phyloP scores from a whole-genome alignment of 768 basidiomycete species.

The Kwoniella dendrophila region DNA sequence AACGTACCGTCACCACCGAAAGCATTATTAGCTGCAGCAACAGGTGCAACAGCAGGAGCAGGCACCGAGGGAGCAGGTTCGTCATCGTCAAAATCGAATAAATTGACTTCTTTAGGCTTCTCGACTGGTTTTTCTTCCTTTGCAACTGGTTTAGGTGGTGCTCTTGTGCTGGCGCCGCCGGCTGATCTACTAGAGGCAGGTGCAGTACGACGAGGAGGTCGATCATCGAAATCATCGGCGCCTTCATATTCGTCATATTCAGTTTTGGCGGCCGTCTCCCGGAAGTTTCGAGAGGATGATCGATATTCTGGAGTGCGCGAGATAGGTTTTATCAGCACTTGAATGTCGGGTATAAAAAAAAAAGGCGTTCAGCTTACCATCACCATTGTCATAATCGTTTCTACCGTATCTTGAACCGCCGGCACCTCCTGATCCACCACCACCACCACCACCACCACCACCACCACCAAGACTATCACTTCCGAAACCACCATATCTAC shows the following conservation, averaged over 20 bases:
- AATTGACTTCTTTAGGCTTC: constrained; percentile 66
- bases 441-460: constrained; percentile 50
- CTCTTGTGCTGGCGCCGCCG: constrained; percentile 11
- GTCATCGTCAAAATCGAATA: constrained; percentile 79
- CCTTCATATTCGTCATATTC: constrained; percentile 95
- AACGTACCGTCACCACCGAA: constrained; percentile 50
- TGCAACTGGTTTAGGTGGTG: constrained; percentile 39
- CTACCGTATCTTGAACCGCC: constrained; percentile 51
- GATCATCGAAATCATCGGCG: constrained; percentile 79
- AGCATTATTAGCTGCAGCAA: constrained; percentile 23
- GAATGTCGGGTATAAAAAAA: not conserved
- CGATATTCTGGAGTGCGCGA: constrained; percentile 23
- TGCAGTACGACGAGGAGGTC: constrained; percentile 46
- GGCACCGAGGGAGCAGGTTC: constrained; percentile 58
- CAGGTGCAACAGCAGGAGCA: constrained; percentile 54
- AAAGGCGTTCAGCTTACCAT: constrained; percentile 39
- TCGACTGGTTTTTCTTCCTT: constrained; percentile 54
- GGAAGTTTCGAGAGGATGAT: constrained; percentile 38
- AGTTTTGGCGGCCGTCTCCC: constrained; percentile 16
- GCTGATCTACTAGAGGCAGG: constrained; percentile 22
- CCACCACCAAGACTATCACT: constrained; percentile 59
- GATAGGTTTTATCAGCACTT: not conserved
- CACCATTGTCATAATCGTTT: constrained; percentile 46
- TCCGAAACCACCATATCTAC: constrained; percentile 71
- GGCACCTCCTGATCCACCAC: constrained; percentile 43